Base-by-base conservation (phyloP, 2,329 filamentous ascomycete genomes). In the Pyrenophora tritici-repentis region DNA sequence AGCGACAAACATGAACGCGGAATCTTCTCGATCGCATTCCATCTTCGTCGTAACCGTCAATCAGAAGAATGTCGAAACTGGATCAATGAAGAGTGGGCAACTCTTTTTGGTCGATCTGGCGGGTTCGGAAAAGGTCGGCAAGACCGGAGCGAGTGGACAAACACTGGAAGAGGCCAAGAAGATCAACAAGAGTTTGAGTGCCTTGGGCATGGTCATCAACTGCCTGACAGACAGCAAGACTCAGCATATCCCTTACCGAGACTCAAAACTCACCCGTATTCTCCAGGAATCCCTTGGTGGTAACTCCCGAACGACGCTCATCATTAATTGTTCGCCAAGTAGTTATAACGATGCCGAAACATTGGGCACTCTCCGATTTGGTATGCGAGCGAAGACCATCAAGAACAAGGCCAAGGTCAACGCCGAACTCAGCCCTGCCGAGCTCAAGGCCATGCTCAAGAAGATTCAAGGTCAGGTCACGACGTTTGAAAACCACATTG, bases 331-430 rank as follows among this genome's bases (percentile, higher is more conserved):
- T 74, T 97, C 94, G n/a, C 94, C 94, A 1, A 96, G 90, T 78
- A 96, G 91, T 72, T 97, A 97, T 80, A 97, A 99, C 79, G 93
- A 97, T 77, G 86, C 87, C 47, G 94, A 99, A 78, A 97, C 94
- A 0, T 78, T 97, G 41, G 88, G 91, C 60, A 99, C 94, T 1
- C 78, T 99, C 54, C 86, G 92, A 38, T 99, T 97, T 71, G 94
- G 94, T 79, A 95, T 94, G 76, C 83, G 94, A 72, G 94, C 94
- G 50, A 99, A 99, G 81, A 90, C 91, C 0, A 99, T 99, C 80
- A 97, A 97, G 87, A 97, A 97, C 81, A 97, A 97, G 83, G 94
- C 94, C 76, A 99, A 97, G 87, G 89, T 99, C 83, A 99, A 99
- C 72, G 92, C 93, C 38, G 94, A 99, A 75, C 84, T 99, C 66